phyloP scores from a whole-genome alignment of 306 rosid species.

The Inga laurina region DNA sequence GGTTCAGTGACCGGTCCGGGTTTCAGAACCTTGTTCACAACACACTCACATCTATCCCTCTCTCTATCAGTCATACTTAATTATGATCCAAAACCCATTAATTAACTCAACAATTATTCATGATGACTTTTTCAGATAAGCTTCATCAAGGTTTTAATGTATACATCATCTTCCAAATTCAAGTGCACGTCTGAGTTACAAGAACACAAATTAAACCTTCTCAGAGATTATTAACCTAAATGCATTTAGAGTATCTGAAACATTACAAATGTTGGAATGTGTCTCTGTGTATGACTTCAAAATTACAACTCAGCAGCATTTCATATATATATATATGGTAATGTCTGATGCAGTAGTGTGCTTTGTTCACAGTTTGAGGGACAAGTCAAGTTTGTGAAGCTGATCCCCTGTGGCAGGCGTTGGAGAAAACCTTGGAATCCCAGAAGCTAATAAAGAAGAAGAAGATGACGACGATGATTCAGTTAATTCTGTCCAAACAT shows the following conservation, averaged over 20 bases:
- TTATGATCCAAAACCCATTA: not conserved
- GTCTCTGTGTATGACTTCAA: not conserved
- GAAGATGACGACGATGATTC: slow-evolving; percentile 42
- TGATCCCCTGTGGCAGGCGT: slow-evolving; percentile 36
- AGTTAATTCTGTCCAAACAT: slow-evolving; percentile 29
- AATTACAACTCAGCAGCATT: not conserved
- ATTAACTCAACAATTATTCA: not conserved
- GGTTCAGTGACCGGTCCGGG: no score
- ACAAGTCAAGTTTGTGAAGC: slow-evolving; percentile 84
- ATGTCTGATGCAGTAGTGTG: not conserved
- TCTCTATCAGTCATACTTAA: not conserved
- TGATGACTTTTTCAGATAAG: not conserved
- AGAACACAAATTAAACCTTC: slow-evolving; percentile 5
- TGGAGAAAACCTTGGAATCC: slow-evolving; percentile 50
- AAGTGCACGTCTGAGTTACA: not conserved
- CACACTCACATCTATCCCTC: not conserved
- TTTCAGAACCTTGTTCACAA: no score
- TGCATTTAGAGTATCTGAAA: slow-evolving; percentile 37
- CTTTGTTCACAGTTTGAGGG: slow-evolving; percentile 72
- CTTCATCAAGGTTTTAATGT: not conserved
- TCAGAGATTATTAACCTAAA: slow-evolving; percentile 28
- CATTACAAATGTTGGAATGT: not conserved
- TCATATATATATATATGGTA: not conserved
- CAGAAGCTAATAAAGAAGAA: slow-evolving; percentile 22
- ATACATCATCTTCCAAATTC: not conserved